Evolutionary conservation across 331 rosid genomes (phyloP).

Genomic region (Telfairia occidentalis): DNA sequence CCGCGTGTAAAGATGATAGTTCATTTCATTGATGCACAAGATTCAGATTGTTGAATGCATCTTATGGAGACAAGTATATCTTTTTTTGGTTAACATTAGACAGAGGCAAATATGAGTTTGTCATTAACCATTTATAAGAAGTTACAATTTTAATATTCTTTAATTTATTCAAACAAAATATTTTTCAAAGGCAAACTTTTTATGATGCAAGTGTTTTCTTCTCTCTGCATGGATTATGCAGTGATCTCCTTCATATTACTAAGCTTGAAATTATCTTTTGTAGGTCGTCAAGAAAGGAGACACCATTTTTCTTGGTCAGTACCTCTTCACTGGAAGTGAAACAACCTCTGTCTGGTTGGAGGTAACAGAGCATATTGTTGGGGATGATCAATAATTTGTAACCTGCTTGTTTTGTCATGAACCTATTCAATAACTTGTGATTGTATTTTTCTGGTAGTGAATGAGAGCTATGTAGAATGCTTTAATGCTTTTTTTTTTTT

Average conservation of each 20-base stretch:
- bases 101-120: neutral
- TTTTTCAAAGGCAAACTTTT: neutral
- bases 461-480: neutral
- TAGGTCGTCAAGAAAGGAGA: slow-evolving; percentile 38
- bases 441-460: neutral
- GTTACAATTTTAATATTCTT: neutral
- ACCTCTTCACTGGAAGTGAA: slow-evolving; percentile 43
- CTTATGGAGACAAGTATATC: neutral
- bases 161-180: neutral
- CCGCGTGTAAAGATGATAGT: neutral
- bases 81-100: neutral
- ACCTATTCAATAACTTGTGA: neutral
- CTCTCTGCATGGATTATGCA: neutral
- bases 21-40: neutral
- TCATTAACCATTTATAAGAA: neutral
- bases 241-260: neutral
- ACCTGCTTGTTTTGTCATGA: neutral
- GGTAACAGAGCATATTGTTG: slow-evolving; percentile 17
- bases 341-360: slow-evolving; percentile 37
- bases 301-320: slow-evolving; percentile 33
- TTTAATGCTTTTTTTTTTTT: neutral
- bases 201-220: neutral
- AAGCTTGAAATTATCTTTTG: slow-evolving; percentile 10
- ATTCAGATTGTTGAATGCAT: neutral
- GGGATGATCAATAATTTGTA: neutral